Percentiles rank a stretch among this genome's conserved stretches.
Conservation (phyloP, 2,329 filamentous ascomycete species). For the Sclerotiophoma versabilis region DNA sequence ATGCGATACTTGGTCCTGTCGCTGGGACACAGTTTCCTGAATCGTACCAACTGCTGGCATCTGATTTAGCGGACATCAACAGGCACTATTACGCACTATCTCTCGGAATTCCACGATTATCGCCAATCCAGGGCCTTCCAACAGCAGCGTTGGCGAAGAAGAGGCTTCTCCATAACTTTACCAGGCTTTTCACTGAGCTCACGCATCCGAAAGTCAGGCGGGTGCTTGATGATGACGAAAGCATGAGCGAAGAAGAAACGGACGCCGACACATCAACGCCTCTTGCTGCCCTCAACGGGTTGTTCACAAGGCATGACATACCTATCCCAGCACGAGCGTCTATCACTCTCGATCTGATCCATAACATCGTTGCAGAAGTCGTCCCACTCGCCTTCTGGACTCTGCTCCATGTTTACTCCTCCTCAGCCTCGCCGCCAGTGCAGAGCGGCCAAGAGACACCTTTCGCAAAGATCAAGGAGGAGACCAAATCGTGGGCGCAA, state of each 20-base stretch:
- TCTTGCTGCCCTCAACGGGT: constrained; percentile 39
- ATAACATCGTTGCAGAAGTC: constrained; percentile 37
- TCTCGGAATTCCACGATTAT: constrained; percentile 63
- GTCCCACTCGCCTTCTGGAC: constrained; percentile 47
- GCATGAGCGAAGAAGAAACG: constrained; percentile 42
- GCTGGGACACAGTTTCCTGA: constrained; percentile 60
- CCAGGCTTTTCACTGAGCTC: constrained; percentile 36
- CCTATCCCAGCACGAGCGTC: constrained; percentile 38
- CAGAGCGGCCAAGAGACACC: constrained; percentile 20
- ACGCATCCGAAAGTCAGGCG: constrained; percentile 37
- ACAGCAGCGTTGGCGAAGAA: constrained; percentile 44
- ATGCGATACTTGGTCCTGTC: constrained; percentile 57
- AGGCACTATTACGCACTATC: constrained; percentile 61
- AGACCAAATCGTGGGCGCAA: constrained; percentile 41
- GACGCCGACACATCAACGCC: constrained; percentile 45
- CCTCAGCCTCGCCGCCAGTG: constrained; percentile 15
- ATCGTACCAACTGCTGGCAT: constrained; percentile 53
- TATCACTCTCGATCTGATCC: constrained; percentile 39
- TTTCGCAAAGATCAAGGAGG: constrained; percentile 34
- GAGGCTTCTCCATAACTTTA: constrained; percentile 38
- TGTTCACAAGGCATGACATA: constrained; percentile 40
- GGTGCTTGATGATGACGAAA: constrained; percentile 41
- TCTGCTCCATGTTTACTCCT: constrained; percentile 37
- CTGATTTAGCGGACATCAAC: constrained; percentile 65
- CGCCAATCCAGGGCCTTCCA: constrained; percentile 58